phyloP scores from a whole-genome alignment of 139 green algal genomes.

The Chlamydomonas schloesseri region DNA sequence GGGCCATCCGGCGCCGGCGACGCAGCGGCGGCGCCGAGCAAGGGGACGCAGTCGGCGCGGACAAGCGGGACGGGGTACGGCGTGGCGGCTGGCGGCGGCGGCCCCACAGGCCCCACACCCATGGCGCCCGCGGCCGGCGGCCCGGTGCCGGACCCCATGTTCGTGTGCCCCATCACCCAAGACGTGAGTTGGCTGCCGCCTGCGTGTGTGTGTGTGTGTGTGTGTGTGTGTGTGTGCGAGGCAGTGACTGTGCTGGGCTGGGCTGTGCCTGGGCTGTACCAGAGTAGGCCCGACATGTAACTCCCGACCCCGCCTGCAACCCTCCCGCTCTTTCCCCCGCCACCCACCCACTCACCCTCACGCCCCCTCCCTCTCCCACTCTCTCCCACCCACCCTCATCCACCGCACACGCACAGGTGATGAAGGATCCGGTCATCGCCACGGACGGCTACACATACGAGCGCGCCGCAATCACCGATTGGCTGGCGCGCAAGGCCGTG shows the following conservation, averaged over 20 bases:
- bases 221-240: no score
- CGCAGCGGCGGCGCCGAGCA: background rate
- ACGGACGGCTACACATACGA: conserved; percentile 51
- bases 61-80: background rate
- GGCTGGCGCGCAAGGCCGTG: conserved; percentile 18
- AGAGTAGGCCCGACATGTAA: no score
- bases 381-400: no score
- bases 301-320: no score
- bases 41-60: background rate
- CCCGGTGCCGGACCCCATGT: conserved; percentile 30
- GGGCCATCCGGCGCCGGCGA: no score
- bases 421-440: conserved; percentile 45
- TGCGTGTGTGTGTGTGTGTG: background rate
- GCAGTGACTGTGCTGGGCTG: no score
- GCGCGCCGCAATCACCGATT: conserved; percentile 21
- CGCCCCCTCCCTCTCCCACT: no score
- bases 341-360: no score
- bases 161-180: conserved; percentile 65
- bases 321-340: no score
- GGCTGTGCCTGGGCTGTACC: background rate
- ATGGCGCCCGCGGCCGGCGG: background rate
- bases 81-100: background rate
- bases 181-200: conserved; percentile 15
- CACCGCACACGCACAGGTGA: conserved; percentile 25
- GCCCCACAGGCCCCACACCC: background rate